These are phyloP conservation scores for Leishmania major DNA, from an alignment of 208 protist genomes.

Conservation along the genomic window DNA sequence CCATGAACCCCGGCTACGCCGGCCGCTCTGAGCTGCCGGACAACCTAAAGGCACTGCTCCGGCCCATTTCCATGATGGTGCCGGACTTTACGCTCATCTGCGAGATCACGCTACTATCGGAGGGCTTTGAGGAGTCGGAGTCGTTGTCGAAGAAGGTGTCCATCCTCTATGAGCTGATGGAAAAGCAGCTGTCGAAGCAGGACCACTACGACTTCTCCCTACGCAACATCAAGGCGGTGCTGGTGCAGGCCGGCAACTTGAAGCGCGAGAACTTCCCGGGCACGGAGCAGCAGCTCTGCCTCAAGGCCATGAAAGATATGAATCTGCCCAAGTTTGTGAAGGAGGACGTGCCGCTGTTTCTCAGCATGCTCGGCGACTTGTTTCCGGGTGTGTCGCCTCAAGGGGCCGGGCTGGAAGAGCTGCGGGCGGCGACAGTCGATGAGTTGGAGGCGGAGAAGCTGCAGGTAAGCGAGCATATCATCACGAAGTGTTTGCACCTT, in stretches of 20 bases:
- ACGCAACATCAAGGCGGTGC: slow-evolving; percentile 97
- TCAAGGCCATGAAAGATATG: slow-evolving; percentile 97
- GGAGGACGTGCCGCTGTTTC: slow-evolving; percentile 97
- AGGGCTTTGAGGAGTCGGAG: slow-evolving; percentile 96
- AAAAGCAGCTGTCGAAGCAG: slow-evolving; percentile 98
- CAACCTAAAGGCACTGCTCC: slow-evolving; percentile 98
- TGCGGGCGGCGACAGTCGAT: slow-evolving; percentile 85
- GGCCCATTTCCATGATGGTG: slow-evolving; percentile 99
- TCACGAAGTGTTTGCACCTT: slow-evolving; percentile 95
- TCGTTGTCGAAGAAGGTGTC: slow-evolving; percentile 96
- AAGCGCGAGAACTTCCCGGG: slow-evolving; percentile 92
- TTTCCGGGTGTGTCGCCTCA: slow-evolving; percentile 94
- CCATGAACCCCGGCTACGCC: slow-evolving; percentile 99
- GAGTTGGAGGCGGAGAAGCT: slow-evolving; percentile 77
- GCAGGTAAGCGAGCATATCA: slow-evolving; percentile 82
- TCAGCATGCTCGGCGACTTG: slow-evolving; percentile 95
- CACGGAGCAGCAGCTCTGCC: slow-evolving; percentile 95
- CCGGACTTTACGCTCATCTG: slow-evolving; percentile 98
- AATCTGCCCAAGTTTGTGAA: slow-evolving; percentile 98
- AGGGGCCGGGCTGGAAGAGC: slow-evolving; percentile 71
- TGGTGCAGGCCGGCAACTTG: slow-evolving; percentile 95
- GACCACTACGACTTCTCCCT: slow-evolving; percentile 99
- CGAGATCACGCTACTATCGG: slow-evolving; percentile 97
- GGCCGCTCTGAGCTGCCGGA: slow-evolving; percentile 98
- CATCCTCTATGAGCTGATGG: slow-evolving; percentile 96